Evolutionary conservation across 2,329 filamentous ascomycete genomes (phyloP), one percentile per base, ranked within the genome.

Genomic region (Pseudocercospora cruenta): DNA sequence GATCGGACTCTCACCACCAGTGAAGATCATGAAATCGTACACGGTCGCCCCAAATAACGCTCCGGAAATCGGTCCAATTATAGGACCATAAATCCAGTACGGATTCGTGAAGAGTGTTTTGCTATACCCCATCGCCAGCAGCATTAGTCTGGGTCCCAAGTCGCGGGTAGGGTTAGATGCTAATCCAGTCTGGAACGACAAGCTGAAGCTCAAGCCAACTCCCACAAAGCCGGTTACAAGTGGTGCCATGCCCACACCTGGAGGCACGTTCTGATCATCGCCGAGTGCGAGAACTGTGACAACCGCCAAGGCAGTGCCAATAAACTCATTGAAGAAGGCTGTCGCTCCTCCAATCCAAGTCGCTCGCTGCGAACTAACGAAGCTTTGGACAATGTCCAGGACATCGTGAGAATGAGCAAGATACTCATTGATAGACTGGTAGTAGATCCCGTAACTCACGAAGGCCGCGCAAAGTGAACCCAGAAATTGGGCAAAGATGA

Each of bases 401-500:
- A 33, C 31, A 33, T 33, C 31, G 31, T 33, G 31, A 12, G 31
- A 14, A 14, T 12, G 31, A 33, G 31, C 31, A 39, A 78, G 73
- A 21, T 76, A 75, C 10, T 79, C 60, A 19, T 74, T 55, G 39
- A 80, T 77, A 14, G 76, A 73, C 16, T 78, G 78, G 45, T 77
- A 70, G 71, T 80, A 83, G 21, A 83, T 65, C 3, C 78, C 79
- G 65, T 80, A 82, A 0, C 84, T 80, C 24, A 83, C 76, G 49
- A 84, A 73, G 16, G 75, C 76, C 1, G 84, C 85, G 36, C 80
- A 72, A 53, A 87, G 82, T 0, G 83, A 84, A 2, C 81, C 85
- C 0, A 87, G 72, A 64, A 86, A 79, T 67, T 87, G 85, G 7
- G 84, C 83, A 1, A 79, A 67, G 7, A 84, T 79, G 71, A 86